Percentiles rank a stretch among this genome's conserved stretches.
Evolutionary conservation across 345 rosid genomes (phyloP).

Genomic region (Populus alba): DNA sequence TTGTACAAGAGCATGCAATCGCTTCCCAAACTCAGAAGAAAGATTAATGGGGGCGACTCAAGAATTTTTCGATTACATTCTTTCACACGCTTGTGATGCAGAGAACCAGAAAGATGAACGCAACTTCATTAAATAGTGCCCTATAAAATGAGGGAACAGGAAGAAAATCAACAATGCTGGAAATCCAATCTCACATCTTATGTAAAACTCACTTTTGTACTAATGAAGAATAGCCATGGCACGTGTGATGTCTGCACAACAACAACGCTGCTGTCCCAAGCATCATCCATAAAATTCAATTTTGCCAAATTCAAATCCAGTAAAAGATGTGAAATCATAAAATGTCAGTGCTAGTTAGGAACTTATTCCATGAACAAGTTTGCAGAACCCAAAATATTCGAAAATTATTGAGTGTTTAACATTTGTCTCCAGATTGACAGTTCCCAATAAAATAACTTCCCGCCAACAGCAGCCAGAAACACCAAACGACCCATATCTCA

Average conservation of each 20-base stretch:
- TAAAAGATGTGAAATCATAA: not conserved
- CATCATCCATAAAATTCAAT: not conserved
- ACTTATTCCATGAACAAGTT: slow-evolving; percentile 19
- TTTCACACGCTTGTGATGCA: not conserved
- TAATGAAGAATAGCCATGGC: not conserved
- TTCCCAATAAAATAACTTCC: not conserved
- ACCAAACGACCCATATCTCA: slow-evolving; percentile 1
- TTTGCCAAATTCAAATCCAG: not conserved
- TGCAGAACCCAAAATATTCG: not conserved
- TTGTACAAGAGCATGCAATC: too few species aligned
- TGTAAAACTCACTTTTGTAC: not conserved
- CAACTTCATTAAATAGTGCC: not conserved
- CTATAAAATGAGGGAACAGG: too few species aligned
- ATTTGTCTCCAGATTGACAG: slow-evolving; percentile 4
- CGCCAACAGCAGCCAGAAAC: slow-evolving; percentile 1
- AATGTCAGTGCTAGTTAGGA: not conserved
- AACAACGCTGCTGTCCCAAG: not conserved
- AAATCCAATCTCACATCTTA: not conserved
- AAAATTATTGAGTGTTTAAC: slow-evolving; percentile 11
- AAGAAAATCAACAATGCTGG: not conserved
- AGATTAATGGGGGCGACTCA: not conserved
- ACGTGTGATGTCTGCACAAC: too few species aligned
- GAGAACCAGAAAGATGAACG: not conserved
- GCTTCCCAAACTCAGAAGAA: not conserved
- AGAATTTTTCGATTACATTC: too few species aligned